Evolutionary conservation across 2,329 filamentous ascomycete genomes (phyloP).

Genomic region (Arachnopeziza araneosa): DNA sequence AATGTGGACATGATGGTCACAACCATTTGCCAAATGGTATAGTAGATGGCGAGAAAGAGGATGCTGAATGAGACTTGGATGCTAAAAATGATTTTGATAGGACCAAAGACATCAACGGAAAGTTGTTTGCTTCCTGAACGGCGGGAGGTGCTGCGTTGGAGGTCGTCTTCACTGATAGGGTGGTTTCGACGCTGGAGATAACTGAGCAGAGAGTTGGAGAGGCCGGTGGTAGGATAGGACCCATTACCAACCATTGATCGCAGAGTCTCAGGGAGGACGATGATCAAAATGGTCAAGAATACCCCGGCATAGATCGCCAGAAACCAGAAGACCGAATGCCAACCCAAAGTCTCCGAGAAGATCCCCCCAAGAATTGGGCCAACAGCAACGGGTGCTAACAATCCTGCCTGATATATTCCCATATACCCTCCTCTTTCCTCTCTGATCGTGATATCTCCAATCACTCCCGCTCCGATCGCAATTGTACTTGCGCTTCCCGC

Average conservation of each 20-base stretch:
- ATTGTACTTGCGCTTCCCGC: conserved; percentile 55
- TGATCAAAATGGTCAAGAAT: conserved; percentile 33
- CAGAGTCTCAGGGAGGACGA: conserved; percentile 41
- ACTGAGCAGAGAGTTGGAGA: conserved; percentile 13
- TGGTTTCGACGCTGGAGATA: not conserved
- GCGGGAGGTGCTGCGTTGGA: not conserved
- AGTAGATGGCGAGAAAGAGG: conserved; percentile 24
- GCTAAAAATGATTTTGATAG: conserved; percentile 22
- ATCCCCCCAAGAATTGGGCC: conserved; percentile 45
- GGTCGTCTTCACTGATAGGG: conserved; percentile 13
- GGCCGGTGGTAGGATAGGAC: conserved; percentile 13
- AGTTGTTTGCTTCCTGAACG: conserved; percentile 8
- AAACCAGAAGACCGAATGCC: conserved; percentile 48
- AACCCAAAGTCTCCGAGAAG: conserved; percentile 40
- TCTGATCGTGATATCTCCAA: conserved; percentile 58
- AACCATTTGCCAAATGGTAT: conserved; percentile 27
- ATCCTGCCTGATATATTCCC: conserved; percentile 42
- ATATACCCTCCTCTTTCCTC: conserved; percentile 61
- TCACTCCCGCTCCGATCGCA: conserved; percentile 52
- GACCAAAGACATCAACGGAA: conserved; percentile 19
- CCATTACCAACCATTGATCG: conserved; percentile 36
- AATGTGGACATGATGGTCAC: conserved; percentile 23
- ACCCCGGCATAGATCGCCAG: conserved; percentile 39
- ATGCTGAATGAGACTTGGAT: conserved; percentile 23
- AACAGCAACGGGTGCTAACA: conserved; percentile 36